A percentile compares a stretch with the other conserved stretches of the same genome.
phyloP scores from a whole-genome alignment of 345 rosid species.

The Pistacia atlantica region DNA sequence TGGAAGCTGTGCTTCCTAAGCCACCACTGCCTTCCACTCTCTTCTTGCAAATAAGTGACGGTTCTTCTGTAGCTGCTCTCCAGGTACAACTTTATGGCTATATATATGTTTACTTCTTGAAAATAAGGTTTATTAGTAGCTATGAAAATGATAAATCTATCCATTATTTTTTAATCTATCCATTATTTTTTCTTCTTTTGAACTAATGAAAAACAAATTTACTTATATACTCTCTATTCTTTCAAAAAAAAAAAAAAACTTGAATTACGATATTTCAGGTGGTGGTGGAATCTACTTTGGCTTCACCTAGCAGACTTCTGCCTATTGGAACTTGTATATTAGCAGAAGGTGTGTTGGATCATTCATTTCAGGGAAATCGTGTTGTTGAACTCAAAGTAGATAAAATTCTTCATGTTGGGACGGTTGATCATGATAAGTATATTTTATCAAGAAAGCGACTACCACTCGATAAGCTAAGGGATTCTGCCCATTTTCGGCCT shows the following conservation, averaged over 20 bases:
- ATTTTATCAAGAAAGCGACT: conserved; percentile 67
- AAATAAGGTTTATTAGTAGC: background rate
- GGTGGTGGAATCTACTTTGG: conserved; percentile 57
- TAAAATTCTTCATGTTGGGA: conserved; percentile 78
- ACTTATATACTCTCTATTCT: background rate
- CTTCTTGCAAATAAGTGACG: conserved; percentile 65
- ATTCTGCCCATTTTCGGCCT: conserved; percentile 74
- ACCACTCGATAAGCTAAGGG: conserved; percentile 68
- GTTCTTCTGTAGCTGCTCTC: conserved; percentile 63
- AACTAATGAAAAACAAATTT: background rate
- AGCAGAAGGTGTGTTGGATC: conserved; percentile 61
- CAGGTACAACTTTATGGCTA: conserved; percentile 41
- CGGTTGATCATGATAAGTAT: conserved; percentile 59
- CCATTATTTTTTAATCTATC: background rate
- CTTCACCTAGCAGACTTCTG: conserved; percentile 45
- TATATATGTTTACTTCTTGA: too few species aligned
- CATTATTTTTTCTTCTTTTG: background rate
- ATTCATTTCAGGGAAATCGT: conserved; percentile 36
- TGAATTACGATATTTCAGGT: conserved; percentile 43
- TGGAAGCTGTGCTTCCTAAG: conserved; percentile 35
- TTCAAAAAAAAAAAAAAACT: background rate
- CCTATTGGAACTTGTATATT: conserved; percentile 71
- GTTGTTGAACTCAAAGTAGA: conserved; percentile 62
- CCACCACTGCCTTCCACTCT: conserved; percentile 33
- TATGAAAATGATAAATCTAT: background rate